Conservation (phyloP, 2,329 filamentous ascomycete species). For the Scleromitrula shiraiana region DNA sequence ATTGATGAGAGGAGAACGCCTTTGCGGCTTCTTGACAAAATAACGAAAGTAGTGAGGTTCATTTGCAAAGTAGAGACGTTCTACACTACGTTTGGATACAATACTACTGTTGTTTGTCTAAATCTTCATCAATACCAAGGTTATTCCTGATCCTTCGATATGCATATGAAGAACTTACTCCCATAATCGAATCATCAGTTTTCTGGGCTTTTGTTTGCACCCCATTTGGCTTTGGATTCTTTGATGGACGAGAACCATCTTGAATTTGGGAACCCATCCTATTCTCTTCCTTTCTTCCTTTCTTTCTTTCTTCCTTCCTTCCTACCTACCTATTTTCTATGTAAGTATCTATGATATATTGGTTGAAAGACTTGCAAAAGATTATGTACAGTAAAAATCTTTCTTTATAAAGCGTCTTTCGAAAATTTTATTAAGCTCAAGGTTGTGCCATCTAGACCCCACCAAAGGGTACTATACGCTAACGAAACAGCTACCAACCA, state of each 20-base stretch:
- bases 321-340: too few relatives aligned
- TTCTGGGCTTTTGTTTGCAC: constrained; percentile 5
- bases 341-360: too few relatives aligned
- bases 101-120: constrained; percentile 89
- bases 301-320: too few relatives aligned
- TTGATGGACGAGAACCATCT: constrained; percentile 2
- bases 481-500: too few relatives aligned
- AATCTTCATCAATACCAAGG: background rate
- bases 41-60: constrained; percentile 80
- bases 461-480: too few relatives aligned
- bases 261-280: background rate
- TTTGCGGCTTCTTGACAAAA: constrained; percentile 77
- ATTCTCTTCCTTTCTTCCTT: background rate
- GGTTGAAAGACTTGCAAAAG: too few relatives aligned
- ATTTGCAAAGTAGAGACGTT: constrained; percentile 69
- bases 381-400: too few relatives aligned
- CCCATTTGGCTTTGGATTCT: background rate
- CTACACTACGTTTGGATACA: constrained; percentile 87
- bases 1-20: constrained; percentile 83
- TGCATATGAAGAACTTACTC: constrained; percentile 14
- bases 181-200: constrained; percentile 37
- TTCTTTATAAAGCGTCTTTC: too few relatives aligned
- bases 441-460: too few relatives aligned
- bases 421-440: too few relatives aligned
- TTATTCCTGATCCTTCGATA: background rate